Base-by-base conservation (phyloP, 345 rosid genomes). In the Clarkia xantiana region DNA sequence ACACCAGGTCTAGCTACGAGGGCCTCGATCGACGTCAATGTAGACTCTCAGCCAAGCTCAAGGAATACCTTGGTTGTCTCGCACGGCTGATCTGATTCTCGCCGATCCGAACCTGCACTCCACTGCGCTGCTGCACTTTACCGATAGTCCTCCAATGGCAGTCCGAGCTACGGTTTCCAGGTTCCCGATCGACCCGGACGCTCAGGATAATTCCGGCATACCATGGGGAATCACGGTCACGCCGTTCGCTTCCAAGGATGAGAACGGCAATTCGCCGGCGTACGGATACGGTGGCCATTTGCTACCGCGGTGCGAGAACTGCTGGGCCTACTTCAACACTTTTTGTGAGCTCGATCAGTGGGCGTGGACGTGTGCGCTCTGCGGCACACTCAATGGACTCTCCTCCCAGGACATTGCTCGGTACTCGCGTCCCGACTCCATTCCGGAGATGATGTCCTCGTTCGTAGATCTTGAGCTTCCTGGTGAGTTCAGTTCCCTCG, bases 291-390 rank as follows among this genome's bases (percentile, higher is more conserved):
- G 75, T 51, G 96, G 94, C 3, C 69, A 86, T n/a, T 61, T 78
- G 53, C 64, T 91, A 11, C 98, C 98, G 49, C 76, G 96, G 44
- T 86, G 95, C 75, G 98, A 91, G 64, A 80, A 82, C 61, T 86
- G 96, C 50, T 91, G 76, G 56, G 96, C 81, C 1, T 86, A 91
- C 80, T 91, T 91, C 79, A 91, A 80, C 56, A 78, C 83, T n/a
- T 86, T 73, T 63, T 82, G 98, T 47, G 90, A 84, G 43, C 78
- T 91, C 51, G 98, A 91, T n/a, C 87, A 86, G 55, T 86, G 98
- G 98, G 85, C 94, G 16, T 91, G 98, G 98, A 70, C 43, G 51
- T 91, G 96, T 68, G 54, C 95, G 40, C 90, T 84, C 49, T 91
- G 96, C 55, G 95, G 90, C 22, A 80, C 94, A n/a, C 94, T 86